Base-by-base conservation (phyloP, 805 yeast species). In the Saccharomycopsis malanga region DNA sequence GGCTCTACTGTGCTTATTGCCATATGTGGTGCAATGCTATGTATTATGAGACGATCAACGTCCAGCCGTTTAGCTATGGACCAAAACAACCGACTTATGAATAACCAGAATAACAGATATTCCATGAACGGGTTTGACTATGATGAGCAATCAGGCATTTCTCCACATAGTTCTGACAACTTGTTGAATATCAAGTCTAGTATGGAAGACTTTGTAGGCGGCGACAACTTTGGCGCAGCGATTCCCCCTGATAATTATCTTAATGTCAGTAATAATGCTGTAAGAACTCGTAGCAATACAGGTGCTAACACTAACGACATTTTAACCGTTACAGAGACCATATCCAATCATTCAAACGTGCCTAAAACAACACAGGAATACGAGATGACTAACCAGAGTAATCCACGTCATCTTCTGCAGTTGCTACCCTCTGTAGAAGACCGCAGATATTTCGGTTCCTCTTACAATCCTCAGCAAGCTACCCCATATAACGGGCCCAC, bases 1-100 rank as follows among this genome's bases (percentile, higher is more conserved):
- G 78, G 77, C 0, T 76, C 91, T 1, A 76, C 93, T 0, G 74
- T 83, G 1, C 61, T 81, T 27, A 69, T 81, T 39, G 83, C 91
- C 0, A 53, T 81, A 1, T 71, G 77, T 24, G 79, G 87, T 1
- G 73, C 87, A 1, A 60, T 81, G 53, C 63, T 84, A 17, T 87
- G 95, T 61, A 71, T 85, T 45, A 72, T 83, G 69, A 77, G 89
- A 58, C 69, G 96, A 55, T 41, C 48, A 9, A 43, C 45, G 9
- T 46, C 52, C 3, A 43, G 47, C 15, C 42, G 49, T 34, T 22
- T 52, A 14, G 52, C 52, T 3, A 45, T 43, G 37, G 44, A 51
- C 23, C 46, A 41, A 7, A 39, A 39, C 14, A 45, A 41, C 27
- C 36, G 38, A 7, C 20, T 49, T 6, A 25, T 45, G 37, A 45